A percentile compares a stretch with the other conserved stretches of the same genome.
phyloP scores from a whole-genome alignment of 345 rosid genomes.

The Rubroshorea leprosula region DNA sequence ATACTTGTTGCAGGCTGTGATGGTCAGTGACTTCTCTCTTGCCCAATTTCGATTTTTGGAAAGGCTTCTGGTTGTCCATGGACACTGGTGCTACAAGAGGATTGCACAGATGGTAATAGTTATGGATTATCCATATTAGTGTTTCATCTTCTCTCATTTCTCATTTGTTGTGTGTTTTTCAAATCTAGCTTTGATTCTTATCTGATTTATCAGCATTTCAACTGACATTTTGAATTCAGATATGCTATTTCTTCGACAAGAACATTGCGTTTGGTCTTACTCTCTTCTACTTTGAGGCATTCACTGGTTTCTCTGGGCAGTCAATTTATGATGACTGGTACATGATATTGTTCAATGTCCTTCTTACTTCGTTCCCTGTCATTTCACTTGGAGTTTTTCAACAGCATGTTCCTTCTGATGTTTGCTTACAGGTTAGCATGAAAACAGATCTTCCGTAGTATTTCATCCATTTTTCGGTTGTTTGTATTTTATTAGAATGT shows the following conservation, averaged over 20 bases:
- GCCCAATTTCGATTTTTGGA: slow-evolving; percentile 93
- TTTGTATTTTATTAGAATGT: slow-evolving; percentile 1
- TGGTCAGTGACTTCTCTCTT: slow-evolving; percentile 97
- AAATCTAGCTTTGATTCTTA: neutral
- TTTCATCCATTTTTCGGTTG: slow-evolving; percentile 1
- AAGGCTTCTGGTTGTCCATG: slow-evolving; percentile 93
- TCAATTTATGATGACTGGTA: slow-evolving; percentile 90
- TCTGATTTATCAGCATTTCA: too few species aligned
- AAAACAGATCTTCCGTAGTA: neutral
- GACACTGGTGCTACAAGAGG: slow-evolving; percentile 99
- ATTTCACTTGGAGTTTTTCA: slow-evolving; percentile 95
- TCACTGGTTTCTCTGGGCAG: slow-evolving; percentile 87
- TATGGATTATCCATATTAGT: neutral
- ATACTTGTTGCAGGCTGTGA: slow-evolving; percentile 67
- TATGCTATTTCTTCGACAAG: slow-evolving; percentile 98
- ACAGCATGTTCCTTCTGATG: slow-evolving; percentile 87
- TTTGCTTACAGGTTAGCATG: slow-evolving; percentile 85
- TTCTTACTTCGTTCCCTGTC: slow-evolving; percentile 89
- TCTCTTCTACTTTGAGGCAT: slow-evolving; percentile 92
- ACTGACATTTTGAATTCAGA: slow-evolving; percentile 39
- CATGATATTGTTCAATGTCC: slow-evolving; percentile 79
- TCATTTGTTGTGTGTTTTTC: neutral
- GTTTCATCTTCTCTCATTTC: slow-evolving; percentile 13
- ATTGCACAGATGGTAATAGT: slow-evolving; percentile 89
- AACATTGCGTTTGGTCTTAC: slow-evolving; percentile 96